phyloP scores from a whole-genome alignment of 805 yeast genomes.

The Danielia reshetovae region DNA sequence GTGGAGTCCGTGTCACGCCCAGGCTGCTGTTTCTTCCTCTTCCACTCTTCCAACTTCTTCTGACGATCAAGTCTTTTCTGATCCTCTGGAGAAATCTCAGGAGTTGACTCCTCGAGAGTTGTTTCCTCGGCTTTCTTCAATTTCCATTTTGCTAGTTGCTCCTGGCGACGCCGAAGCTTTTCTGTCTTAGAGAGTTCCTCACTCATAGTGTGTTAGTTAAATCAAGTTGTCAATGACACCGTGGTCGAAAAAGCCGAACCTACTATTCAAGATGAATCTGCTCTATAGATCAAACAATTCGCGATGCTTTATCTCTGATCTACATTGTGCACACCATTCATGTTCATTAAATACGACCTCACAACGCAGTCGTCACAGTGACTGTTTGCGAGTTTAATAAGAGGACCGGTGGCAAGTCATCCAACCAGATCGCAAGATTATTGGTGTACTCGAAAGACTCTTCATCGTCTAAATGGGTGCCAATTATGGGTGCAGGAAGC shows the following conservation, averaged over 20 bases:
- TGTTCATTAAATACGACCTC: neutral
- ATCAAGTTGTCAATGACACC: too few relatives aligned
- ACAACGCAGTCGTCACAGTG: constrained; percentile 89
- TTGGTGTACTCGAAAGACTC: constrained; percentile 74
- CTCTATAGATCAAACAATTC: too few relatives aligned
- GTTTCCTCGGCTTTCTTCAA: constrained; percentile 41
- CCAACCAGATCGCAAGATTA: constrained; percentile 75
- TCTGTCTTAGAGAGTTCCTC: constrained; percentile 23
- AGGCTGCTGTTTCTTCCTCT: constrained; percentile 14
- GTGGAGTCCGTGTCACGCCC: neutral
- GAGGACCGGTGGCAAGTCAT: constrained; percentile 76
- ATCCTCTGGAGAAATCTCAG: constrained; percentile 3
- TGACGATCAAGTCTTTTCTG: constrained; percentile 11
- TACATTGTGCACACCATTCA: constrained; percentile 11
- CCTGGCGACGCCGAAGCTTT: constrained; percentile 42
- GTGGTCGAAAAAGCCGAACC: too few relatives aligned
- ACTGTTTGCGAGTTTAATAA: constrained; percentile 88
- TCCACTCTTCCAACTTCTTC: constrained; percentile 18
- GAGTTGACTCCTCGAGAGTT: neutral
- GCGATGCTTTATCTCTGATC: neutral
- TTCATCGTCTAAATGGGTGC: constrained; percentile 67
- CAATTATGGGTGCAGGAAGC: constrained; percentile 80
- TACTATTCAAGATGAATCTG: too few relatives aligned
- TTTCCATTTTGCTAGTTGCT: constrained; percentile 59
- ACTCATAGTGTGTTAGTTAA: constrained; percentile 18